Evolutionary conservation across 176 grass and related monocot genomes (phyloP), one percentile per base, ranked within the genome.

Genomic region (Zea mays): DNA sequence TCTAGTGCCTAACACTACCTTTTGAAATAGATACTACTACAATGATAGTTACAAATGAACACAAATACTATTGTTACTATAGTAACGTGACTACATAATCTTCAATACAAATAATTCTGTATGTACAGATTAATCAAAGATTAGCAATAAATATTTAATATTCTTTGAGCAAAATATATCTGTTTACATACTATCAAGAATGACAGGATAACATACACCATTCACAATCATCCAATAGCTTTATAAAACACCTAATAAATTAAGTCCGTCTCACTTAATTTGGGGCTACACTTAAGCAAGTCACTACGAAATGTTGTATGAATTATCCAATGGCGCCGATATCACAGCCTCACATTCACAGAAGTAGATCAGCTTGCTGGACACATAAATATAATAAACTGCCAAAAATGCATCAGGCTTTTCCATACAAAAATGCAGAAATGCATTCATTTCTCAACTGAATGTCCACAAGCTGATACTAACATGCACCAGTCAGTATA

Each of bases 171-270:
- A 65, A 77, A 42, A 67, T 39, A 71, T 55, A 54, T 72, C 70
- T 55, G 15, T 71, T 61, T 39, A 12, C 17, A 2, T 65, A 47
- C 57, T 65, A 71, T 6, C 27, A 27, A 69, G 40, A 56, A 71
- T 65, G 79, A 36, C 40, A 48, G 13, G 76, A 83, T 67, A 82
- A 36, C 58, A 77, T 66, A 77, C 16, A 36, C 1, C 37, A 11
- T 50, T 78, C 7, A 42, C n/a, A 20, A 57, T 21, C 48, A 72
- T 21, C 49, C n/a, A 11, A 48, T 9, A 69, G 21, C 49, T 48
- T 27, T 34, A 1, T 69, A 34, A 0, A 33, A 19, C 2, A 39
- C 11, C 49, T 47, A 17, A 72, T 16, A 83, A 48, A 59, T 27
- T 69, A 76, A 17, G 27, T n/a, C 48, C 52, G 71, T 69, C 44